phyloP scores from a whole-genome alignment of 495 filamentous ascomycete species.

The Immersiella caudata region DNA sequence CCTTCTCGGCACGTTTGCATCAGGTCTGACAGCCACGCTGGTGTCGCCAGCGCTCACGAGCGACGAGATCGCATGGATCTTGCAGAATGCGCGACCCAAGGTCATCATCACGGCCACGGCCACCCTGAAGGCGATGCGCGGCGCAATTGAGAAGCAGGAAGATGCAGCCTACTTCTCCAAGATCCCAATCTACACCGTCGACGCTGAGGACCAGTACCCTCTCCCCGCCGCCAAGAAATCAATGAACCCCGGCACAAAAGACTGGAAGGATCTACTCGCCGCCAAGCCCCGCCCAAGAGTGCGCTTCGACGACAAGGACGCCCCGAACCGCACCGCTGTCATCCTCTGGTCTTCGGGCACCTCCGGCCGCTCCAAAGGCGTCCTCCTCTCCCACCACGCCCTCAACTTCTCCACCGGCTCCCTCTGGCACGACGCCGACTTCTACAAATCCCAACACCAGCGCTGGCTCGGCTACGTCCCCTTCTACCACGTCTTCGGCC shows the following conservation, averaged over 20 bases:
- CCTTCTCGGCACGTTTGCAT: constrained; percentile 32
- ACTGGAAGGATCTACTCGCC: constrained; percentile 32
- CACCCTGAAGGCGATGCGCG: constrained; percentile 35
- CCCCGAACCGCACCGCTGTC: constrained; percentile 29
- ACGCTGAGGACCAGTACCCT: constrained; percentile 33
- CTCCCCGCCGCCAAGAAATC: constrained; percentile 14
- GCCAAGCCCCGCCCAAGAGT: not conserved
- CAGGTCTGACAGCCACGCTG: constrained; percentile 39
- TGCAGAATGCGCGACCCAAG: constrained; percentile 36
- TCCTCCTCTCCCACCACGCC: constrained; percentile 68
- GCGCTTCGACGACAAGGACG: constrained; percentile 15
- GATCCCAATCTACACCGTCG: constrained; percentile 36
- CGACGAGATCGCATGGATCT: constrained; percentile 40
- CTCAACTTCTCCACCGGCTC: constrained; percentile 35
- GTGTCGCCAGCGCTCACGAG: constrained; percentile 41
- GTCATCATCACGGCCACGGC: constrained; percentile 38
- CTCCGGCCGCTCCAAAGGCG: constrained; percentile 81
- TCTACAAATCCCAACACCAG: constrained; percentile 50
- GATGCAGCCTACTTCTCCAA: constrained; percentile 25
- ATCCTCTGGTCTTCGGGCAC: constrained; percentile 89
- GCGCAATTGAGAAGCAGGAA: constrained; percentile 27
- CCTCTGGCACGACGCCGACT: constrained; percentile 43
- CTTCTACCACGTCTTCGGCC: constrained; percentile 43
- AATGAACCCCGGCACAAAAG: not conserved
- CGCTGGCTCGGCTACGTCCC: constrained; percentile 52